A percentile compares a stretch with the other conserved stretches of the same genome.
Conservation (phyloP, 179 eudicot genomes). For the Silene noctiflora region DNA sequence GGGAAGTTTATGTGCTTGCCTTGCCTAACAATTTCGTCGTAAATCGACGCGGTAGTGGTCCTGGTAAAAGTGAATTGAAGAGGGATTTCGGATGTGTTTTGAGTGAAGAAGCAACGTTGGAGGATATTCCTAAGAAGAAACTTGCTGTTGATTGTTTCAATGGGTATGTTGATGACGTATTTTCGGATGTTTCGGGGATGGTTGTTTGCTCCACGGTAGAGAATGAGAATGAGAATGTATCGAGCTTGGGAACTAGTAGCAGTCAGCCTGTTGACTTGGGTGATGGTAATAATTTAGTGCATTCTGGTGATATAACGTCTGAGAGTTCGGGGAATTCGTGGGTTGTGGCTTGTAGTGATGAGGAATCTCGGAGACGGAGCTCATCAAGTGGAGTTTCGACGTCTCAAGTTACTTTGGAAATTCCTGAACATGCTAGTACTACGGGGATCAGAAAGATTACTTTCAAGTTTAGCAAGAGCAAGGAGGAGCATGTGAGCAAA, state of each 20-base stretch:
- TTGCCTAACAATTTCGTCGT: slow-evolving; percentile 30
- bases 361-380: slow-evolving; percentile 35
- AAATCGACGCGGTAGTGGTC: slow-evolving; percentile 13
- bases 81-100: slow-evolving; percentile 39
- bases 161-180: slow-evolving; percentile 38
- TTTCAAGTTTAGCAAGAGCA: slow-evolving; percentile 76
- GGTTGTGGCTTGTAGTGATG: slow-evolving; percentile 45
- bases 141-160: slow-evolving; percentile 37
- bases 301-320: slow-evolving; percentile 53
- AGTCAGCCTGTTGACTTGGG: slow-evolving; percentile 40
- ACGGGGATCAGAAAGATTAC: slow-evolving; percentile 86
- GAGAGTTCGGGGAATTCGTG: slow-evolving; percentile 52
- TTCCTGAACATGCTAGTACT: slow-evolving; percentile 63
- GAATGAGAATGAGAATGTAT: slow-evolving; percentile 35
- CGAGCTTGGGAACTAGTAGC: slow-evolving; percentile 46
- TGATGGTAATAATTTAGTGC: slow-evolving; percentile 37
- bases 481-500: slow-evolving; percentile 43
- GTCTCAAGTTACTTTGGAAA: slow-evolving; percentile 63
- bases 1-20: slow-evolving; percentile 37
- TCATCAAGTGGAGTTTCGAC: slow-evolving; percentile 31
- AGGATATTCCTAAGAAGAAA: slow-evolving; percentile 27
- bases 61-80: slow-evolving; percentile 33
- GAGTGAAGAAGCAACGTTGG: slow-evolving; percentile 31
- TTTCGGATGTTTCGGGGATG: slow-evolving; percentile 71
- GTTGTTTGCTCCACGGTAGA: slow-evolving; percentile 38